Percentiles rank a stretch among this genome's conserved stretches.
These are phyloP conservation scores for Salix purpurea DNA, from an alignment of 345 rosid genomes.

Conservation along the genomic window DNA sequence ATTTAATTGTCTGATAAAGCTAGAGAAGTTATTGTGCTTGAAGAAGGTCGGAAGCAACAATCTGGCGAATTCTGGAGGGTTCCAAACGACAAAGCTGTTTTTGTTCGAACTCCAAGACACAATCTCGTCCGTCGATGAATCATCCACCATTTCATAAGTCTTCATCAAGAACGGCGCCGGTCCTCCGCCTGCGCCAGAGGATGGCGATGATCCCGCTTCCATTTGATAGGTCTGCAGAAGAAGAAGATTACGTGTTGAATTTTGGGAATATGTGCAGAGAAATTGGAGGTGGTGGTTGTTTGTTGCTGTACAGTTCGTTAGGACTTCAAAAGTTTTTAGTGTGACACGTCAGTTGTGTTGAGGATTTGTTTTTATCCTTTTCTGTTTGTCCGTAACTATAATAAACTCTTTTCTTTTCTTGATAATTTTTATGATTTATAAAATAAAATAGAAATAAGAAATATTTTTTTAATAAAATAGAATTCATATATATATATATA, in stretches of 20 bases:
- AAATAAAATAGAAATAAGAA: no score
- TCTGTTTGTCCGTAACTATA: neutral
- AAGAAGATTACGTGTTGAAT: neutral
- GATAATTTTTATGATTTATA: no score
- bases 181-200: constrained; percentile 28
- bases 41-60: constrained; percentile 76
- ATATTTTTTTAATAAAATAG: no score
- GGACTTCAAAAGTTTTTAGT: neutral
- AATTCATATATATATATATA: no score
- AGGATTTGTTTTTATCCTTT: neutral
- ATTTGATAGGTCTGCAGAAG: neutral
- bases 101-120: constrained; percentile 75
- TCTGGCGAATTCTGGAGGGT: constrained; percentile 79
- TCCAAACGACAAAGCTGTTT: constrained; percentile 88
- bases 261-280: neutral
- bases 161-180: constrained; percentile 77
- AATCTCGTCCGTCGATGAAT: constrained; percentile 67
- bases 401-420: no score
- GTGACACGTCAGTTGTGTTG: neutral
- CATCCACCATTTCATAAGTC: constrained; percentile 92
- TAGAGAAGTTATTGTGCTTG: constrained; percentile 95
- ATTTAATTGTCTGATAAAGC: constrained; percentile 90
- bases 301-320: neutral
- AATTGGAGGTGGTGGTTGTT: neutral
- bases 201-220: constrained; percentile 14